Base-by-base conservation (phyloP, 345 rosid species). In the Salix suchowensis region DNA sequence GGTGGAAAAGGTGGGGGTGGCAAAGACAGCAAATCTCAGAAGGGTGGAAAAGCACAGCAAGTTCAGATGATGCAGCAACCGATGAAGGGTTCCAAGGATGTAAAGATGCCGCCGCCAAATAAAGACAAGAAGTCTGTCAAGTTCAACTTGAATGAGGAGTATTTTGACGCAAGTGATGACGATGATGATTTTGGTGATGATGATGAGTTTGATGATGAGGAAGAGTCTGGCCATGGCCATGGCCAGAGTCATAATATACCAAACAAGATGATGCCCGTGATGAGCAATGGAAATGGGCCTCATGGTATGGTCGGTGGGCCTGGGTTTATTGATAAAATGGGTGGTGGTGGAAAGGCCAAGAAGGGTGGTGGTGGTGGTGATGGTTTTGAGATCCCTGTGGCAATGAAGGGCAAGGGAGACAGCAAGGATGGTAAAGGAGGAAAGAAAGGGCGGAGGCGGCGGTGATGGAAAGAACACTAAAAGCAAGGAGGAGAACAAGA, bases 101-200 rank as follows among this genome's bases (percentile, higher is more conserved):
- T 73, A 11, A 82, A 82, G 48, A 55, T 74, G 78, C 48, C 79
- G 1, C 76, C 26, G 1, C 76, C 26, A 19, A 30, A 70, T 10
- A 92, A 87, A 48, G 88, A 84, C 10, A 86, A 91, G 73, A 96
- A 92, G 81, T 71, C 91, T 16, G 97, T 88, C 18, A 90, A 87
- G 84, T 96, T 92, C 72, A 84, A 84, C 10, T 68, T 88, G 76
- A 88, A 87, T 14, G 84, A 86, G 18, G 91, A 85, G 13, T 44
- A 73, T 30, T 65, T 30, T 74, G 73, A 50, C 23, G 76, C 67
- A 21, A 74, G 80, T 66, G 91, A 88, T 67, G 81, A 72, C 26
- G 83, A 75, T 48, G 77, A 75, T 26, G 78, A 75, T 13, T 34
- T 36, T 3, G 67, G 60, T 50, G 82, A 79, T 74, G 82, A 79